Evolutionary conservation across 2,329 filamentous ascomycete genomes (phyloP), one percentile per base, ranked within the genome.

Genomic region (Ophiocordyceps camponoti-saundersi): DNA sequence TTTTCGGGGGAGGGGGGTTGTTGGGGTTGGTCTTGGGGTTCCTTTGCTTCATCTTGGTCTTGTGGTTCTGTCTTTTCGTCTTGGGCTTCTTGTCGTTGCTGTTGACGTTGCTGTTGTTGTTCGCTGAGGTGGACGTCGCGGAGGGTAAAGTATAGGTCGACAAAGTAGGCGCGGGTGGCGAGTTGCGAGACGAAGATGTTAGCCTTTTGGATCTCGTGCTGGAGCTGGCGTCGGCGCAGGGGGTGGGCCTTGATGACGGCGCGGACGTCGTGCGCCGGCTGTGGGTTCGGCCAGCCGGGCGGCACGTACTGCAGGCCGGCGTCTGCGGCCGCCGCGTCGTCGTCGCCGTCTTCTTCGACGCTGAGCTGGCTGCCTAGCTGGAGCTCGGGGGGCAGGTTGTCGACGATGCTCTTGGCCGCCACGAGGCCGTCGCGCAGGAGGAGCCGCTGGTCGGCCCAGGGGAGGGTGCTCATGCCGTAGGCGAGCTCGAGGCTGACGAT

Each of bases 191-290:
- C 79, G 57, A 90, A 87, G 39, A 95, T 85, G 60, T 94, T 94
- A 7, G 86, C 85, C 59, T 93, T 94, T 60, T 94, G 87, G 29
- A 95, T 92, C 63, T 94, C 88, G 53, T 81, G 87, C 58, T 92
- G 85, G 5, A 88, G 60, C 47, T 72, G 67, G 1, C 76, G 70
- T 2, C 75, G 70, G 3, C 69, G 66, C 23, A 65, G 59, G 1
- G 72, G 69, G 23, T 76, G 65, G 20, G 65, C 61, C 47, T 69
- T 68, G 48, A 76, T 66, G 8, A 67, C 61, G 39, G 67, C 69
- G 41, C 72, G 69, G 16, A 75, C 56, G 51, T 77, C 73, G 50
- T 73, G 65, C 10, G 66, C 56, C 0, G 70, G 67, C 50, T 70
- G 66, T 6, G 62, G 60, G 46, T 61, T 64, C 8, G 65, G 68